Evolutionary conservation across 2,329 filamentous ascomycete species (phyloP).

Genomic region (Fusarium setosum): DNA sequence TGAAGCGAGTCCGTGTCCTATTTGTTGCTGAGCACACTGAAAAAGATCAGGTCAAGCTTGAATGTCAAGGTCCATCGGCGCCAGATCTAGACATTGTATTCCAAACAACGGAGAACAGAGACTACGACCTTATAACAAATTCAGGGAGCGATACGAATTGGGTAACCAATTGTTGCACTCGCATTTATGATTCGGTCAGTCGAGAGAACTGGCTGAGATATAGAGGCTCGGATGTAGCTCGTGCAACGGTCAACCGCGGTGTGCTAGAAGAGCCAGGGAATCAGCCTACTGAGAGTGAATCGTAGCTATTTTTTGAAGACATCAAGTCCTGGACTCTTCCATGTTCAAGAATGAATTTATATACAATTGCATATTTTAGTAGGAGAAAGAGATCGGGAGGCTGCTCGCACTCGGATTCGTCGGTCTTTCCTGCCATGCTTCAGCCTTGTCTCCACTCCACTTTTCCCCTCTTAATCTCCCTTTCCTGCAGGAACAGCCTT

Average conservation of each 20-base stretch:
- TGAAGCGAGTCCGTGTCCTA: constrained; percentile 1
- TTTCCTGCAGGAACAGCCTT: constrained; percentile 17
- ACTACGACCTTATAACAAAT: background rate
- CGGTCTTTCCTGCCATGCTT: background rate
- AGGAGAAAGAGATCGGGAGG: too few relatives aligned
- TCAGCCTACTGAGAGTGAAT: background rate
- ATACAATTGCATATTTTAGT: too few relatives aligned
- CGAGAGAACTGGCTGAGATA: constrained; percentile 2
- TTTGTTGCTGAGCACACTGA: constrained; percentile 1
- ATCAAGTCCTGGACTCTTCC: background rate
- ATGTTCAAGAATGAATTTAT: too few relatives aligned
- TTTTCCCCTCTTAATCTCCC: background rate
- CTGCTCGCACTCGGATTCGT: too few relatives aligned
- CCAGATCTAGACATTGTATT: constrained; percentile 2
- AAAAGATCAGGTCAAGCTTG: background rate
- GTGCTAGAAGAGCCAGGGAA: background rate
- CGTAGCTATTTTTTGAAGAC: background rate
- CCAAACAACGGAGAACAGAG: background rate
- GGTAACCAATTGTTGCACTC: background rate
- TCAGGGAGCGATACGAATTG: background rate
- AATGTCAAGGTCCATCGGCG: background rate
- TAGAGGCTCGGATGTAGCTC: background rate
- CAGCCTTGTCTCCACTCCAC: background rate
- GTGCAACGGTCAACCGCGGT: background rate
- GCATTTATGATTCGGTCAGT: background rate